Conservation (phyloP, 805 yeast species). For the Wickerhamiella musiphila region DNA sequence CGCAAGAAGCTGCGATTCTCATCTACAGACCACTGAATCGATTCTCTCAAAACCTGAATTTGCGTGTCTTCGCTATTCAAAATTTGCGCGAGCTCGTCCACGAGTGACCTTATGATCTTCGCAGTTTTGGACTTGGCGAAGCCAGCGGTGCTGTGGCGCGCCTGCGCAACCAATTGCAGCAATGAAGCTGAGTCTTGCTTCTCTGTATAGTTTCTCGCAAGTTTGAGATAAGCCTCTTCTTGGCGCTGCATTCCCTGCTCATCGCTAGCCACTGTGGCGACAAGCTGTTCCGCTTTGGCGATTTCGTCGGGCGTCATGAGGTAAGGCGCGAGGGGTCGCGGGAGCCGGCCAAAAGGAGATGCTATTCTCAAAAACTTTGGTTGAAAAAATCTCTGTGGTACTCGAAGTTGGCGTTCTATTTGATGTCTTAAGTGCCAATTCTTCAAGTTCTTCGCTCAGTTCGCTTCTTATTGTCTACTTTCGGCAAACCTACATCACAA, state of each 20-base stretch:
- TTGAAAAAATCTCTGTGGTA: too few species aligned
- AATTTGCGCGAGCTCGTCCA: slow-evolving; percentile 55
- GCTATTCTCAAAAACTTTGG: too few species aligned
- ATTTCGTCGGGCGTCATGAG: slow-evolving; percentile 1
- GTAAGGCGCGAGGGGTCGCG: too few species aligned
- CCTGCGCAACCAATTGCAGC: slow-evolving; percentile 41
- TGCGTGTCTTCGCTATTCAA: slow-evolving; percentile 48
- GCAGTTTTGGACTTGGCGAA: slow-evolving; percentile 93
- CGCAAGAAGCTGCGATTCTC: slow-evolving; percentile 78
- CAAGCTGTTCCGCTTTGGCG: slow-evolving; percentile 3
- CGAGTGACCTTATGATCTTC: slow-evolving; percentile 63
- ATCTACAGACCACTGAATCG: slow-evolving; percentile 71
- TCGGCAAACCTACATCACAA: too few species aligned
- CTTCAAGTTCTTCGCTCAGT: too few species aligned
- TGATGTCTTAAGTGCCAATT: too few species aligned
- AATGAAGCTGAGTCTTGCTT: slow-evolving; percentile 34
- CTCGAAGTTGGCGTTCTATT: too few species aligned
- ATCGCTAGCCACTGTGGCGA: slow-evolving; percentile 16
- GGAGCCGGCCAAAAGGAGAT: too few species aligned
- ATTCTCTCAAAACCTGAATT: slow-evolving; percentile 53
- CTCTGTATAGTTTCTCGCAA: slow-evolving; percentile 53
- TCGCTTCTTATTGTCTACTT: too few species aligned
- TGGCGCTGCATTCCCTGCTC: slow-evolving; percentile 34
- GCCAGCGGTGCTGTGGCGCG: slow-evolving; percentile 53
- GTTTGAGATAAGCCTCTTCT: slow-evolving; percentile 55